These are phyloP conservation scores for Trametes cubensis DNA, from an alignment of 768 basidiomycete genomes.

Conservation along the genomic window DNA sequence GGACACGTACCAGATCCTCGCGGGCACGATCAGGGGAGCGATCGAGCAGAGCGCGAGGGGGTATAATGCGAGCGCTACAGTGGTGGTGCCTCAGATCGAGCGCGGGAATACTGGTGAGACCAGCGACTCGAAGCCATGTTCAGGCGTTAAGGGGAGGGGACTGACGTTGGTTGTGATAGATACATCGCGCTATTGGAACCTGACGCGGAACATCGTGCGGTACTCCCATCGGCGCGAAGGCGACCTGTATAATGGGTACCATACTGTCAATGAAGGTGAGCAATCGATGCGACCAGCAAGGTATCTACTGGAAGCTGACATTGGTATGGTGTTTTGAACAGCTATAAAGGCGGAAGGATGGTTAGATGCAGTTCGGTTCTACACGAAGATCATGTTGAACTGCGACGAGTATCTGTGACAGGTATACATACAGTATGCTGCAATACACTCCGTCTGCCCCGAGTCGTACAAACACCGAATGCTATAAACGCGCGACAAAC, in stretches of 20 bases:
- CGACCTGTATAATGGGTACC: conserved; percentile 41
- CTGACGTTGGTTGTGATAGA: conserved; percentile 33
- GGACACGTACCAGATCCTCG: conserved; percentile 36
- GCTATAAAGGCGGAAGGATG: conserved; percentile 53
- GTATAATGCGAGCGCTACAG: conserved; percentile 16
- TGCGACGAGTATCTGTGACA: conserved; percentile 50
- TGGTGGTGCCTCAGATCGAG: conserved; percentile 25
- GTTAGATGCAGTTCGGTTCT: conserved; percentile 69
- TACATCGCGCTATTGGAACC: conserved; percentile 48
- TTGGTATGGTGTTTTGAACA: conserved; percentile 27
- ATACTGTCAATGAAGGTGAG: conserved; percentile 76
- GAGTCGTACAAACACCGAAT: too few relatives aligned
- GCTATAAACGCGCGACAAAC: too few relatives aligned
- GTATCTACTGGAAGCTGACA: not conserved
- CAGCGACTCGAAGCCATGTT: too few relatives aligned
- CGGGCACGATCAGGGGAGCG: conserved; percentile 36
- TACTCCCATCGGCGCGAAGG: conserved; percentile 42
- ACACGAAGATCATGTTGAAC: conserved; percentile 65
- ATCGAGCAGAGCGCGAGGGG: conserved; percentile 18
- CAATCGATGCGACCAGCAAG: not conserved
- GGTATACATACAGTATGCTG: too few relatives aligned
- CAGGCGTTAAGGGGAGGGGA: too few relatives aligned
- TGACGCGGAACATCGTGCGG: conserved; percentile 65
- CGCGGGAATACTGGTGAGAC: conserved; percentile 33
- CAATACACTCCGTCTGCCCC: not conserved